Evolutionary conservation across 345 rosid species (phyloP).

Genomic region (Trapa bicornis): DNA sequence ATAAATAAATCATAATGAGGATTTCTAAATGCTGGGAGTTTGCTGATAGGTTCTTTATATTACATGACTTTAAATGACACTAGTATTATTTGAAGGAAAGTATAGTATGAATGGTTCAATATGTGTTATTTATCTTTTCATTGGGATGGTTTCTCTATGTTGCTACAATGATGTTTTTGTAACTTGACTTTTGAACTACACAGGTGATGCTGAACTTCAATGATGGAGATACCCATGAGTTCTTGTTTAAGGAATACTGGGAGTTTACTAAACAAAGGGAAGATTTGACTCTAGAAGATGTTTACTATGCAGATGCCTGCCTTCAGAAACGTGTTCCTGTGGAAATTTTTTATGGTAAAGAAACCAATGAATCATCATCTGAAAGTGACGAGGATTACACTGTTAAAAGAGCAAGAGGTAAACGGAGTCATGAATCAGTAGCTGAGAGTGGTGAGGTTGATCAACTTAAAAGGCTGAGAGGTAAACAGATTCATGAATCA

Average conservation of each 20-base stretch:
- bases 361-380: slow-evolving; percentile 8
- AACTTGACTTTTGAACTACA: slow-evolving; percentile 10
- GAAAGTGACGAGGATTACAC: slow-evolving; percentile 12
- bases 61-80: neutral
- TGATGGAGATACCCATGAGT: slow-evolving; percentile 26
- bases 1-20: neutral
- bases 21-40: neutral
- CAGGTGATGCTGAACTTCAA: slow-evolving; percentile 31
- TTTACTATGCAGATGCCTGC: slow-evolving; percentile 16
- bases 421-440: slow-evolving; percentile 3
- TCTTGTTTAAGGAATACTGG: slow-evolving; percentile 37
- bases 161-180: neutral
- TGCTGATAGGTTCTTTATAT: neutral
- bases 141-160: neutral
- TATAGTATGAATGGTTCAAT: no score
- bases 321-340: slow-evolving; percentile 15
- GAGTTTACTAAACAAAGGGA: slow-evolving; percentile 25
- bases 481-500: slow-evolving; percentile 9
- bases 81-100: neutral
- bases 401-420: slow-evolving; percentile 6
- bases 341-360: slow-evolving; percentile 11
- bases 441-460: slow-evolving; percentile 12
- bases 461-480: neutral
- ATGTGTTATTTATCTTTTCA: neutral
- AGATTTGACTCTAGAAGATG: slow-evolving; percentile 17